Evolutionary conservation across 1,284 basidiomycete species (phyloP), one percentile per base, ranked within the genome.

Genomic region (Vanrija sp.): DNA sequence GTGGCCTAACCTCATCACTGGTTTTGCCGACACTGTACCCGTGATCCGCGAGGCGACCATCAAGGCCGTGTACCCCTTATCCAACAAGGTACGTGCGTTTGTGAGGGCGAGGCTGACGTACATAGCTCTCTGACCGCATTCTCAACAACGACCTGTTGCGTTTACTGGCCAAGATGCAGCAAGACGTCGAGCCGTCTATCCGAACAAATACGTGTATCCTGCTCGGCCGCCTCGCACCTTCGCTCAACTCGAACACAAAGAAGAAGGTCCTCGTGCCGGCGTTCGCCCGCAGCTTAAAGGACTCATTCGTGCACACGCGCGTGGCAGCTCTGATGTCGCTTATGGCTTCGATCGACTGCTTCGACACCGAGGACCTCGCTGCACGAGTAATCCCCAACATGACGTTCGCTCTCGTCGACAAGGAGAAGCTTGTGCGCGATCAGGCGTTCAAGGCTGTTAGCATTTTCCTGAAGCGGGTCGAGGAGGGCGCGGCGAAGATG

Each of bases 181-280:
- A 83, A 18, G 95, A 98, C 69, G 79, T 85, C 0, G 95, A 98
- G 75, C 83, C 94, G 0, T 94, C 92, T 1, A 97, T 98, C 66
- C 84, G 96, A 41, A 98, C 95, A 14, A 98, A 98, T 70, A 97
- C 95, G 0, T 98, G 93, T 68, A 96, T 98, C 62, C 83, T 98
- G 4, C 85, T 99, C 41, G 95, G 95, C 9, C 83, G 94, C 10
- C 81, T 99, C 4, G 91, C 89, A 0, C 91, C 91, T 0, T 83
- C 84, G 3, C 79, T 98, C 2, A 87, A 88, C 1, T 82, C 88
- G 54, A 86, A 90, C 62, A 98, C 95, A 6, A 92, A 94, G 70
- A 85, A 86, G 60, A 98, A 97, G 69, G 92, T 99, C 10, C 83
- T 99, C 2, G 88, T 98, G 0, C 92, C 95, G 1, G 96, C 96